These are phyloP conservation scores for Ceratonia siliqua DNA, from an alignment of 306 rosid genomes.

Conservation along the genomic window DNA sequence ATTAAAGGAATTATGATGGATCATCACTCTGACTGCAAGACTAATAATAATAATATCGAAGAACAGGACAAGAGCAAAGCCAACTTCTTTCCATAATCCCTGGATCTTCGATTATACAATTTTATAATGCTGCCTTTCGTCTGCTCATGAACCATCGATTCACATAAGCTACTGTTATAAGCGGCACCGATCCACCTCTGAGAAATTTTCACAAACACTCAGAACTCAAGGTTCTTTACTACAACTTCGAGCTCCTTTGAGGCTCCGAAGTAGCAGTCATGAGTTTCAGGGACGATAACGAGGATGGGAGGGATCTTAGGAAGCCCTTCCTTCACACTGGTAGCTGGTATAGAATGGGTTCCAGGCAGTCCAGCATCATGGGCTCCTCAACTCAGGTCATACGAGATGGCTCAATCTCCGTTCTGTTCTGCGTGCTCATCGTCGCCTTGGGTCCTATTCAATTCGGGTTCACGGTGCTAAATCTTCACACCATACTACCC, in stretches of 20 bases:
- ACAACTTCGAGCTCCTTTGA: not conserved
- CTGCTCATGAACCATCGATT: not conserved
- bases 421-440: constrained; percentile 75
- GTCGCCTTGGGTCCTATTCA: constrained; percentile 84
- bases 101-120: too few relatives aligned
- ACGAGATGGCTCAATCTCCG: constrained; percentile 77
- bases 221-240: not conserved
- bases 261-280: not conserved
- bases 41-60: too few relatives aligned
- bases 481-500: not conserved
- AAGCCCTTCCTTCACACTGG: constrained; percentile 82
- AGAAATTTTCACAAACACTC: constrained; percentile 15
- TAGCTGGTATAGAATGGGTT: constrained; percentile 83
- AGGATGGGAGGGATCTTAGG: constrained; percentile 55
- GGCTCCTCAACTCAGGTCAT: constrained; percentile 54
- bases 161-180: not conserved
- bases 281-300: constrained; percentile 66
- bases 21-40: too few relatives aligned
- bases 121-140: too few relatives aligned
- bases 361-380: constrained; percentile 64
- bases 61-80: too few relatives aligned
- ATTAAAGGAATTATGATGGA: too few relatives aligned
- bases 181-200: not conserved
- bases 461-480: constrained; percentile 71
- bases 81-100: too few relatives aligned